These are phyloP conservation scores for Blastobotrys robertii DNA, from an alignment of 805 yeast species.

Conservation along the genomic window DNA sequence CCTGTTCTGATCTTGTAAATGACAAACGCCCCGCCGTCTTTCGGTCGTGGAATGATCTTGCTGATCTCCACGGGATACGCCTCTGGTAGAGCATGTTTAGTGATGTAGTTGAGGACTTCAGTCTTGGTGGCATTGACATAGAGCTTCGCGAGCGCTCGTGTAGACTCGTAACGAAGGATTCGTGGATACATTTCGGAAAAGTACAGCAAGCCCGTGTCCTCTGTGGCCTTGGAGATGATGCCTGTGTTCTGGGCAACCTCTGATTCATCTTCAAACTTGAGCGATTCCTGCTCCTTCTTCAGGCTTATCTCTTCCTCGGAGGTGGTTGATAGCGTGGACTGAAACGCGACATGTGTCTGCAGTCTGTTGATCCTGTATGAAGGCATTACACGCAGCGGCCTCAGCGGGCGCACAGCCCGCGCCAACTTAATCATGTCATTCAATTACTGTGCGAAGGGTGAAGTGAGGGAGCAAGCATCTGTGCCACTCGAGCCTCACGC, in stretches of 20 bases:
- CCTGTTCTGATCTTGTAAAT: constrained; percentile 53
- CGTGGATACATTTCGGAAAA: constrained; percentile 46
- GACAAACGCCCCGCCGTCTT: constrained; percentile 95
- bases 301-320: too few relatives aligned
- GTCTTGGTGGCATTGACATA: constrained; percentile 6
- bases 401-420: too few relatives aligned
- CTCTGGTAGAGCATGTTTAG: constrained; percentile 17
- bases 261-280: constrained; percentile 6
- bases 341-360: too few relatives aligned
- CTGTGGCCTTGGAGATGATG: constrained; percentile 15
- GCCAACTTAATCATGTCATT: too few relatives aligned
- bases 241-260: constrained; percentile 19
- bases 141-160: constrained; percentile 2
- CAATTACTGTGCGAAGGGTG: too few relatives aligned
- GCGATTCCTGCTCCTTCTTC: too few relatives aligned
- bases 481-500: too few relatives aligned
- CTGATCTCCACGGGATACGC: constrained; percentile 34
- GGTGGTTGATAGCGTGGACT: too few relatives aligned
- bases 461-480: too few relatives aligned
- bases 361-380: too few relatives aligned
- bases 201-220: constrained; percentile 32
- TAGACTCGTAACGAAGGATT: constrained; percentile 4
- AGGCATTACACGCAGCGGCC: too few relatives aligned
- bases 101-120: constrained; percentile 1
- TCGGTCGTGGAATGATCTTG: constrained; percentile 55